These are phyloP conservation scores for Tilletiaria anomala DNA, from an alignment of 1,284 basidiomycete species.

Conservation along the genomic window DNA sequence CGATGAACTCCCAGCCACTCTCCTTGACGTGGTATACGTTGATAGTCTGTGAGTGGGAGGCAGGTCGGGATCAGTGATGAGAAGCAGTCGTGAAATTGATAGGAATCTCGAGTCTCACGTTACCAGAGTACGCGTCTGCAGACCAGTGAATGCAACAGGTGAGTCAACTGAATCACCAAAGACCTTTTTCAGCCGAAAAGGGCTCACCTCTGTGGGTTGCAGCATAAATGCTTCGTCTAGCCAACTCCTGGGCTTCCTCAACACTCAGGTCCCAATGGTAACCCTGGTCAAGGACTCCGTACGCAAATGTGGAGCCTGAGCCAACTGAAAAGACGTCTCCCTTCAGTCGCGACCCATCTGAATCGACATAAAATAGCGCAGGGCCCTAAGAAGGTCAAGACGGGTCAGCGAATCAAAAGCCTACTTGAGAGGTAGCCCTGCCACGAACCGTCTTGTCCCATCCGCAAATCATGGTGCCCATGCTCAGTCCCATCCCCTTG, in stretches of 20 bases:
- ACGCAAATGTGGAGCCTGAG: slow-evolving; percentile 93
- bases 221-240: slow-evolving; percentile 84
- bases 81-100: not conserved
- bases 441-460: slow-evolving; percentile 88
- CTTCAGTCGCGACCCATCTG: slow-evolving; percentile 85
- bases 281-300: slow-evolving; percentile 92
- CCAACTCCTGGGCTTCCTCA: slow-evolving; percentile 88
- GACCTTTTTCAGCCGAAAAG: not conserved
- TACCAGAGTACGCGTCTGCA: slow-evolving; percentile 79
- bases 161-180: not conserved
- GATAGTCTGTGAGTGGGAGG: slow-evolving; percentile 50
- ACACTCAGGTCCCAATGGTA: slow-evolving; percentile 88
- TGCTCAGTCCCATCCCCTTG: slow-evolving; percentile 97
- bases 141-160: not conserved
- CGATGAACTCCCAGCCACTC: slow-evolving; percentile 52
- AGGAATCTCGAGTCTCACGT: slow-evolving; percentile 14
- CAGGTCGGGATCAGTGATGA: not conserved
- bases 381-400: slow-evolving; percentile 52
- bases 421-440: not conserved
- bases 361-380: slow-evolving; percentile 96
- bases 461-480: slow-evolving; percentile 99
- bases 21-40: slow-evolving; percentile 93
- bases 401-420: not conserved
- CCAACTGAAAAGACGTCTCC: slow-evolving; percentile 96
- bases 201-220: slow-evolving; percentile 55